Base-by-base conservation (phyloP, 345 rosid genomes). In the Noccaea caerulescens region DNA sequence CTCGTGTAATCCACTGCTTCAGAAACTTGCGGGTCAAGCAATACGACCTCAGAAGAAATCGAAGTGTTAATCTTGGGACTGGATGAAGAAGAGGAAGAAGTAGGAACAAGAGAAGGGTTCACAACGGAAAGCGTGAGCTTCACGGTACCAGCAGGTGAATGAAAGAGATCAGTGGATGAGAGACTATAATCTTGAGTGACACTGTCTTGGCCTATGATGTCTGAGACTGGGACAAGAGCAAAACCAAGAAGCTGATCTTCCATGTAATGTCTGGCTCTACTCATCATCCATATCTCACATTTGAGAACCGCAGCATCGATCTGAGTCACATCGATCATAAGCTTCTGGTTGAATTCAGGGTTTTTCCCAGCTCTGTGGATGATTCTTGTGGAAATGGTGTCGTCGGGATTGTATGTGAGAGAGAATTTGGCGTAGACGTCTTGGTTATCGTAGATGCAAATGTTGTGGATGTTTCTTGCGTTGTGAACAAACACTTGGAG, bases 211-310 rank as follows among this genome's bases (percentile, higher is more conserved):
- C 97, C 96, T 34, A 64, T 43, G 46, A 89, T 74, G 53, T 86
- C 84, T n/a, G 94, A 80, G 51, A 94, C 41, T 5, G 93, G 93
- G 16, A 91, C 96, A 65, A 93, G 65, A 62, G 87, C 82, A 32
- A 94, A 94, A 2, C 97, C 99, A 32, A 94, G 73, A 66, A 94
- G 97, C 80, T 94, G 99, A 69, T 94, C 99, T 72, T 94, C 99
- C 96, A 94, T 63, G 80, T 76, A 88, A 72, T 85, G 86, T 65
- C 90, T 84, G 3, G 75, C 96, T 68, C 98, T 82, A 39, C 99
- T 94, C 52, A 86, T 84, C 97, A 94, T 89, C 97, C 95, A 91
- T 36, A 94, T 89, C 84, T 94, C 99, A 60, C 99, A 94, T 86
- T 94, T 94, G 30, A 94, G 86, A 7, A 91, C 89, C 0, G 78